Evolutionary conservation across 345 rosid genomes (phyloP).

Genomic region (Brassica carinata): DNA sequence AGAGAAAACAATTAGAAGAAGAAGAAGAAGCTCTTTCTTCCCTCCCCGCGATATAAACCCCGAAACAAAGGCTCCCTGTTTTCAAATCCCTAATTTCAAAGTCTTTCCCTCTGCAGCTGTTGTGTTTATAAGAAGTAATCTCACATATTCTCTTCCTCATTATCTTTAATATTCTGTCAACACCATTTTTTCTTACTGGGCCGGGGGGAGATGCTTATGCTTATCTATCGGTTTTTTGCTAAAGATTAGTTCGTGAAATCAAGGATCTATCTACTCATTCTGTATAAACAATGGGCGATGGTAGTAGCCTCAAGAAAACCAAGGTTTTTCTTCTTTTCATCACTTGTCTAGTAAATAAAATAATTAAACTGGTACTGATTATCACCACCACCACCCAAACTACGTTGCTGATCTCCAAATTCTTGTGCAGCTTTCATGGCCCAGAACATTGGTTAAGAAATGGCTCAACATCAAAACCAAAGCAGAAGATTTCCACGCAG

Average conservation of each 20-base stretch:
- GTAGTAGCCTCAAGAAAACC: constrained; percentile 68
- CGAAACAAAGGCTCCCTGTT: constrained; percentile 35
- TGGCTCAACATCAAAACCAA: constrained; percentile 90
- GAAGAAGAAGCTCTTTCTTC: constrained; percentile 26
- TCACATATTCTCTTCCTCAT: constrained; percentile 47
- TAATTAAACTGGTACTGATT: neutral
- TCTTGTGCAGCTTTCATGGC: constrained; percentile 80
- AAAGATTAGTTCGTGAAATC: neutral
- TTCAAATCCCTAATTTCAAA: neutral
- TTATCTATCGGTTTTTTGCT: constrained; percentile 2
- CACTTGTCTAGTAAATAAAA: neutral
- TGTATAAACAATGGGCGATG: constrained; percentile 79
- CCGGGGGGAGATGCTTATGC: neutral
- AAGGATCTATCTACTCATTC: constrained; percentile 16
- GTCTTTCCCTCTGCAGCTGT: neutral
- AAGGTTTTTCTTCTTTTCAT: constrained; percentile 50
- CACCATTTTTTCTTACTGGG: constrained; percentile 37
- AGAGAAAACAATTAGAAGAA: constrained; percentile 11
- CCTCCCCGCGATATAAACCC: constrained; percentile 20
- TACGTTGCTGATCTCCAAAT: neutral
- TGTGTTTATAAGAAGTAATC: constrained; percentile 19
- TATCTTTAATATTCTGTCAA: constrained; percentile 55
- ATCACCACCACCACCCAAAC: neutral
- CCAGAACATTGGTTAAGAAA: constrained; percentile 92
- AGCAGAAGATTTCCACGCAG: constrained; percentile 72